A percentile compares a stretch with the other conserved stretches of the same genome.
phyloP scores from a whole-genome alignment of 305 asterid species.

The Withania somnifera region DNA sequence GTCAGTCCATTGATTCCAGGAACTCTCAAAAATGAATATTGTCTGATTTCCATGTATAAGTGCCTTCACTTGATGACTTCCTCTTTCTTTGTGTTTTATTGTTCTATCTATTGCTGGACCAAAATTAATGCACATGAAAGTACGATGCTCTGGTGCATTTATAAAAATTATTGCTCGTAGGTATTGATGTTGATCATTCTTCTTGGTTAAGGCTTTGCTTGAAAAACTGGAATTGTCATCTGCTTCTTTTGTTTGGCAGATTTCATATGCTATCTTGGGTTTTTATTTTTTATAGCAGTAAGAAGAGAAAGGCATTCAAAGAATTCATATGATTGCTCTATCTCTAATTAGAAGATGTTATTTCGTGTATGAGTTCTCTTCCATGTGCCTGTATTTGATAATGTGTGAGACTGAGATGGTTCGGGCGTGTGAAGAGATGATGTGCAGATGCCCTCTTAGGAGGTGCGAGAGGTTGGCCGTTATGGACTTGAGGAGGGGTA shows the following conservation, averaged over 20 bases:
- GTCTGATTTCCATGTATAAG: neutral
- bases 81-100: neutral
- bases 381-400: neutral
- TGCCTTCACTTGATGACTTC: neutral
- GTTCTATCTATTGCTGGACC: neutral
- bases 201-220: too few relatives aligned
- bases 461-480: too few relatives aligned
- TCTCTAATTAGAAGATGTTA: neutral
- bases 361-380: neutral
- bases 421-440: too few relatives aligned
- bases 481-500: too few relatives aligned
- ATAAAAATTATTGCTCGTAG: neutral
- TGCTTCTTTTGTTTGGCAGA: too few relatives aligned
- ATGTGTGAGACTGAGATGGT: too few relatives aligned
- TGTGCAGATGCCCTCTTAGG: too few relatives aligned
- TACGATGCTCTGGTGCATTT: neutral
- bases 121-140: neutral
- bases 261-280: too few relatives aligned
- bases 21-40: neutral
- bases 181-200: neutral
- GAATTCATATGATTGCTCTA: too few relatives aligned
- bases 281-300: neutral
- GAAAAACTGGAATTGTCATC: too few relatives aligned
- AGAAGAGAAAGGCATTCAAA: neutral
- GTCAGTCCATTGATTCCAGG: slow-evolving; percentile 15